Evolutionary conservation across 2,329 filamentous ascomycete species (phyloP), one percentile per base, ranked within the genome.

Genomic region (Nigrospora sphaerica): DNA sequence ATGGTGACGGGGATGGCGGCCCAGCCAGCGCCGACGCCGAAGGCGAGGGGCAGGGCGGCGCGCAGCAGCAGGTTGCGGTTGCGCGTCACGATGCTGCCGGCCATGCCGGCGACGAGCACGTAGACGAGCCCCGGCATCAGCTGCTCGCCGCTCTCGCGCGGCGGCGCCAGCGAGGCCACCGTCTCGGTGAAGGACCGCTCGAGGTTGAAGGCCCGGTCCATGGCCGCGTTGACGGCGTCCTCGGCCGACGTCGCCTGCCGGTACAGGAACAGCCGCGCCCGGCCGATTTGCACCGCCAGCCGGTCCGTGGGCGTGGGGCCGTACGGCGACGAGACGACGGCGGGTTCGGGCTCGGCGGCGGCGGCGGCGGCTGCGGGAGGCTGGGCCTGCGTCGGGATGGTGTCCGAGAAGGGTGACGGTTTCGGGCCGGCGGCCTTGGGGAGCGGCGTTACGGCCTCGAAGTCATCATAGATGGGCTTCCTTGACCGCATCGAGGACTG

Each of bases 61-160:
- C 93, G 83, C 45, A 98, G 72, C 52, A 95, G 65, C 52, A 97
- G 77, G 66, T 86, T 91, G 57, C 92, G 83, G 74, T 95, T 95
- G 52, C 92, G 83, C 46, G 88, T 82, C 46, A 96, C 74, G 64
- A 98, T 97, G 67, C 83, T 90, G 57, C 92, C 93, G 33, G 93
- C 88, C 91, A 98, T 96, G 58, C 88, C 84, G 37, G 91, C 85
- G 41, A 98, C 91, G 31, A 96, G 79, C 40, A 97, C 90, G 71
- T 97, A 97, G 56, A 97, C 81, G 49, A 83, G 76, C 23, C 92
- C 92, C 32, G 93, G 93, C 69, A 97, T 83, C 47, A 98, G 78
- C 62, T 83, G 83, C 75, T 98, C 93, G 64, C 87, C 88, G 50
- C 83, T 88, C 68, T 92, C 86, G 59, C 84, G 85, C 34, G 90